A percentile compares a stretch with the other conserved stretches of the same genome.
phyloP scores from a whole-genome alignment of 2,329 filamentous ascomycete species.

The Talaromyces verruculosus region DNA sequence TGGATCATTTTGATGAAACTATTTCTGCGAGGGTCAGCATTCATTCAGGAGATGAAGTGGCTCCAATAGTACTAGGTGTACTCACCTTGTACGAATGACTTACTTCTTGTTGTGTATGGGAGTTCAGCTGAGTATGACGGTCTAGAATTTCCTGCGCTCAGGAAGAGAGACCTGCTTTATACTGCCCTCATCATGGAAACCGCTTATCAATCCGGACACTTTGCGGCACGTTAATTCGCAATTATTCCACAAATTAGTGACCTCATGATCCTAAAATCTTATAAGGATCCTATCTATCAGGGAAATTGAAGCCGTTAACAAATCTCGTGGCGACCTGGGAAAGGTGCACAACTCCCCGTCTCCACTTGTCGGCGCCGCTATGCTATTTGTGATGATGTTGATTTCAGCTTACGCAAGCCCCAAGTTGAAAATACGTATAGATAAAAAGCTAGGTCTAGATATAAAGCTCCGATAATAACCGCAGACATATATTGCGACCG shows the following conservation, averaged over 20 bases:
- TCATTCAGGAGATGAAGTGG: too few relatives aligned
- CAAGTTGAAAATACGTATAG: neutral
- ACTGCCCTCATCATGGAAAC: neutral
- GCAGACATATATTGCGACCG: neutral
- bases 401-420: neutral
- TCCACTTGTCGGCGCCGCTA: constrained; percentile 8
- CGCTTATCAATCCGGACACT: neutral
- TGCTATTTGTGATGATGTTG: neutral
- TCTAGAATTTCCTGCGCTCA: neutral
- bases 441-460: neutral
- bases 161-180: neutral
- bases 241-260: too few relatives aligned
- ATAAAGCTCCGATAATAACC: neutral
- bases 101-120: neutral
- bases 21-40: neutral
- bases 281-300: neutral
- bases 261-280: neutral
- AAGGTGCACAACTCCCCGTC: neutral
- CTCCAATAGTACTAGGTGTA: too few relatives aligned
- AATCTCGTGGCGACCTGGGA: neutral
- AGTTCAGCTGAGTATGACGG: neutral
- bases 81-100: neutral
- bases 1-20: neutral
- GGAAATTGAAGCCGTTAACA: neutral
- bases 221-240: neutral